phyloP scores from a whole-genome alignment of 2,329 filamentous ascomycete species.

The Sporothrix sp. region DNA sequence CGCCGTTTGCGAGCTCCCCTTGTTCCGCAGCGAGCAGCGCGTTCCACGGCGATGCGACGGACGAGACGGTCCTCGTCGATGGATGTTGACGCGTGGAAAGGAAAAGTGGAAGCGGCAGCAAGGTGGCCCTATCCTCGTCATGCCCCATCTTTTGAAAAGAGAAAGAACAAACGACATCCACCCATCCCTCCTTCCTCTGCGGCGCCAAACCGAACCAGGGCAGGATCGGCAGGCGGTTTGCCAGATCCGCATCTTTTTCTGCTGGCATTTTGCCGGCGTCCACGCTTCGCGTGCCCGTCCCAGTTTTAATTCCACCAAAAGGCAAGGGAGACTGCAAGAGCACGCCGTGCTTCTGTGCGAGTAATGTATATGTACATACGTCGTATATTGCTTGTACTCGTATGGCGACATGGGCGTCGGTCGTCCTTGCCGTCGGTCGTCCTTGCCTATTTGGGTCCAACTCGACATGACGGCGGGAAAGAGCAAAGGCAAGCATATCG shows the following conservation, averaged over 20 bases:
- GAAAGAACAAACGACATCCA: slow-evolving; percentile 5
- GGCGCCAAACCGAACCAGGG: background rate
- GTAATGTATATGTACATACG: background rate
- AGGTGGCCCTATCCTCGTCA: background rate
- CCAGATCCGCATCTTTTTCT: slow-evolving; percentile 1
- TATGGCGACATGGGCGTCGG: too few species aligned
- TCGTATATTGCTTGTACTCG: too few species aligned
- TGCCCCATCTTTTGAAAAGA: background rate
- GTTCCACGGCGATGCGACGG: too few species aligned
- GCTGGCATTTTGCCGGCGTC: background rate
- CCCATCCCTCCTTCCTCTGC: background rate
- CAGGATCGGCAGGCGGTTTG: slow-evolving; percentile 6
- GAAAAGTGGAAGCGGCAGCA: too few species aligned
- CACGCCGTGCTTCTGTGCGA: background rate
- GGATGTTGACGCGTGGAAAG: background rate
- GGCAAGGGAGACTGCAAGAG: background rate
- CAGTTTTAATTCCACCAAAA: background rate
- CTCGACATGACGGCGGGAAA: background rate
- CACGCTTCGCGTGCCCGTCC: background rate
- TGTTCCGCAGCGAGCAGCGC: too few species aligned
- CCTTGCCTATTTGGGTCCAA: background rate
- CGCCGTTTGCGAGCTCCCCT: background rate
- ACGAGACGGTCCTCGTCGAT: too few species aligned
- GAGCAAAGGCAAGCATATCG: background rate
- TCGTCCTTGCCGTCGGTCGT: too few species aligned